These are phyloP conservation scores for Psophocarpus tetragonolobus DNA, from an alignment of 306 rosid genomes.

Conservation along the genomic window DNA sequence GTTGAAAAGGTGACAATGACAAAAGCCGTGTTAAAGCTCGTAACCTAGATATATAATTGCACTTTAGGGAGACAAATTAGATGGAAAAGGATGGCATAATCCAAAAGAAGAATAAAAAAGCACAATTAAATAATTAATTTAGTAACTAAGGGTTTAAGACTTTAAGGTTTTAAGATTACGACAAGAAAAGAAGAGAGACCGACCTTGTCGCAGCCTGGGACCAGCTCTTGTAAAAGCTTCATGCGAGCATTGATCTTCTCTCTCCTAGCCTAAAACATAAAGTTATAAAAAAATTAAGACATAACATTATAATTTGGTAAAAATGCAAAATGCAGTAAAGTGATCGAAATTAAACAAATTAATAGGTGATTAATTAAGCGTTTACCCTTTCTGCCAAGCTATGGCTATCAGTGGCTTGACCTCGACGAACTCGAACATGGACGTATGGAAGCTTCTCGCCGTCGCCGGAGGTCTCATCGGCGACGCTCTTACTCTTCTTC, in stretches of 20 bases:
- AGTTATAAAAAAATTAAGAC: background rate
- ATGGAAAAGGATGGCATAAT: slow-evolving; percentile 39
- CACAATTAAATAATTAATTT: slow-evolving; percentile 27
- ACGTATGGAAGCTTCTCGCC: slow-evolving; percentile 80
- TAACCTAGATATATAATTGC: slow-evolving; percentile 40
- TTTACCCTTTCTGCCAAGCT: slow-evolving; percentile 96
- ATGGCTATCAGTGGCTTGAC: slow-evolving; percentile 97
- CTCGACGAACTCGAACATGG: slow-evolving; percentile 97
- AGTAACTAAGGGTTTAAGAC: slow-evolving; percentile 22
- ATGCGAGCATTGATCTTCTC: slow-evolving; percentile 97
- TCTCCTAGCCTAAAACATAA: slow-evolving; percentile 82
- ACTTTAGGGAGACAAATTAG: slow-evolving; percentile 54
- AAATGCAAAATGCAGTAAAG: background rate
- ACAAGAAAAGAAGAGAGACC: slow-evolving; percentile 37
- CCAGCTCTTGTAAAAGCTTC: slow-evolving; percentile 96
- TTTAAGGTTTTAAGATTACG: slow-evolving; percentile 31
- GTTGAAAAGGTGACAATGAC: slow-evolving; percentile 49
- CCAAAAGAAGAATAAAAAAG: slow-evolving; percentile 39
- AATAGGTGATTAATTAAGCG: slow-evolving; percentile 38
- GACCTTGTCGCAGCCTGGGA: slow-evolving; percentile 97
- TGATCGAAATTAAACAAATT: slow-evolving; percentile 15
- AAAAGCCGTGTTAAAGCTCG: slow-evolving; percentile 44
- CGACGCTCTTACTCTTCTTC: slow-evolving; percentile 69
- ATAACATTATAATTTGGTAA: background rate
- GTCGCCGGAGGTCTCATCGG: slow-evolving; percentile 56